Evolutionary conservation across 305 asterid species (phyloP), one percentile per base, ranked within the genome.

Genomic region (Rubia peregrina): DNA sequence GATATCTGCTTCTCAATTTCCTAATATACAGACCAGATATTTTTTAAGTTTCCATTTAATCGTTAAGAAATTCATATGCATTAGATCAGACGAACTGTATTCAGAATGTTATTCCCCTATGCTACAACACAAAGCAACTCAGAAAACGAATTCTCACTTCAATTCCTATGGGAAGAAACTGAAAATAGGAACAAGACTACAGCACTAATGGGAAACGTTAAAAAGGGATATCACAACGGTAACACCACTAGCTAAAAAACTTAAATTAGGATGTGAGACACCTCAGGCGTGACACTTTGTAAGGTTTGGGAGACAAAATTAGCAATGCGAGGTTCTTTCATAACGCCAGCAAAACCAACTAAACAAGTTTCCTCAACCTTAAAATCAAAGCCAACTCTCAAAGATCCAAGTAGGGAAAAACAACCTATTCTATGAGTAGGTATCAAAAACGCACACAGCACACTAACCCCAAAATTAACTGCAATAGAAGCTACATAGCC

Each of bases 401-500:
- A 21, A 10, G 33, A 59, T 44, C 24, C 49, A 40, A 5, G 17
- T 8, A 22, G 19, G 9, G 24, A 22, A 19, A 16, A 40, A 62
- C 14, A 30, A 36, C 8, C 55, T 30, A 3, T 30, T 30, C 33
- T n/a, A 30, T 30, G 33, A n/a, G 22, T 41, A 66, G 36, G 6
- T 3, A n/a, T 16, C 38, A 38, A 38, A n/a, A 60, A 10, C 4
- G 22, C 2, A 17, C 66, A 69, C 57, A 21, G 60, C n/a, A n/a
- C n/a, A n/a, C n/a, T n/a, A n/a, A n/a, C 30, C 26, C 42, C 75
- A 70, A 19, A 10, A 11, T 44, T 62, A 30, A 49, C 41, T 44
- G 26, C 63, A 21, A 19, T 61, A 71, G 48, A 55, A 38, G 51
- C 71, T 71, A 73, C 74, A 49, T 70, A 33, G 42, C 55, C 42